Evolutionary conservation across 495 filamentous ascomycete species (phyloP).

Genomic region (Xylaria grammica): DNA sequence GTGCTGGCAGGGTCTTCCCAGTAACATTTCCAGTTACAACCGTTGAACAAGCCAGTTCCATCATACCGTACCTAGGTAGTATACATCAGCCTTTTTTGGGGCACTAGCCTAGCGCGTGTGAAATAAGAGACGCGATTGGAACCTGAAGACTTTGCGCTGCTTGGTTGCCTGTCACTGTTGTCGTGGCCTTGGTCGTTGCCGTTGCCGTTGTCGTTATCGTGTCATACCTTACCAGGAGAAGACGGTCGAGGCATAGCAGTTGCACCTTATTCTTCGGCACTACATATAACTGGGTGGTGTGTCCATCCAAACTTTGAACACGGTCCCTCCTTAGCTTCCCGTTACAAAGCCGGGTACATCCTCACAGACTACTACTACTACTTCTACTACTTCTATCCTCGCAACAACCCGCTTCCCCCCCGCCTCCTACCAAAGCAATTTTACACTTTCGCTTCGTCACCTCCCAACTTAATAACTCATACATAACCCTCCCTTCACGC

Average conservation of each 20-base stretch:
- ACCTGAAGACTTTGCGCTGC: constrained; percentile 19
- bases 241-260: constrained; percentile 8
- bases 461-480: constrained; percentile 24
- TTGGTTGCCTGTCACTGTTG: neutral
- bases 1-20: constrained; percentile 22
- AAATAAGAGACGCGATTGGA: constrained; percentile 20
- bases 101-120: constrained; percentile 20
- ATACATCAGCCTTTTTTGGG: constrained; percentile 22
- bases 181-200: neutral
- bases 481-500: constrained; percentile 25
- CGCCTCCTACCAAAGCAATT: constrained; percentile 22
- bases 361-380: neutral
- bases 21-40: constrained; percentile 18
- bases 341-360: constrained; percentile 22
- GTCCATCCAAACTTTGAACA: constrained; percentile 8
- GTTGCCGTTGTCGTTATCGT: constrained; percentile 8
- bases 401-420: too few species aligned
- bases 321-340: constrained; percentile 2
- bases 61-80: too few species aligned
- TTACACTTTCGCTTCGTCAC: constrained; percentile 26
- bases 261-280: constrained; percentile 9
- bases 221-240: neutral
- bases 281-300: constrained; percentile 16
- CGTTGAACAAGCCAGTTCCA: constrained; percentile 21
- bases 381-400: constrained; percentile 10